Evolutionary conservation across 83 land plant genomes (phyloP).

Genomic region (Thuja plicata): DNA sequence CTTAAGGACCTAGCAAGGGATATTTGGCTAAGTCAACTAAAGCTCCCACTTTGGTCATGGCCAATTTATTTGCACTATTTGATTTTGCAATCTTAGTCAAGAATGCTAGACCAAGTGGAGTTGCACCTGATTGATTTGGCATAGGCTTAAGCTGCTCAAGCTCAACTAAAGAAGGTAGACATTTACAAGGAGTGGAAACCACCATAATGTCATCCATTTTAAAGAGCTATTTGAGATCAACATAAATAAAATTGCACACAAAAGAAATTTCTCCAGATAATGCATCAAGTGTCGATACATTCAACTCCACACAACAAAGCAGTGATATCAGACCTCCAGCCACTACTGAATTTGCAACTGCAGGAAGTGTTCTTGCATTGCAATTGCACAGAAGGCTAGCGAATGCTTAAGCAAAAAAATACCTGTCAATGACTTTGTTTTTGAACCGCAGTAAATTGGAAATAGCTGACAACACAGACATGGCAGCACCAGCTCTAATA

Average conservation of each 20-base stretch:
- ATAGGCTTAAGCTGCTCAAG: constrained; percentile 60
- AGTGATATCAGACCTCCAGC: constrained; percentile 57
- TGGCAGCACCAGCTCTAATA: constrained; percentile 10
- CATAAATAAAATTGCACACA: constrained; percentile 48
- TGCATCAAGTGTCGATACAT: constrained; percentile 41
- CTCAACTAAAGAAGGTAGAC: constrained; percentile 75
- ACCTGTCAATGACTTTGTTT: constrained; percentile 59
- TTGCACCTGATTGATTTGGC: constrained; percentile 77
- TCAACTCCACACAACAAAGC: constrained; percentile 61
- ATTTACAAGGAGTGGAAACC: too few relatives aligned
- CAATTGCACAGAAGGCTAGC: constrained; percentile 77
- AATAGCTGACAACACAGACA: constrained; percentile 60
- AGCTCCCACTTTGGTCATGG: constrained; percentile 82
- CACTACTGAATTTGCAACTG: constrained; percentile 78
- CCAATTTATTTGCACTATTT: constrained; percentile 55
- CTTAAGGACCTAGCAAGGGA: constrained; percentile 71
- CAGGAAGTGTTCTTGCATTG: constrained; percentile 52
- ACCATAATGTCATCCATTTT: too few relatives aligned
- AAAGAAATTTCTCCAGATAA: constrained; percentile 72
- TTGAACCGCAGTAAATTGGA: constrained; percentile 55
- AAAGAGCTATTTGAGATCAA: too few relatives aligned
- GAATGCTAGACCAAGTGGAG: constrained; percentile 56
- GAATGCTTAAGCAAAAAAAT: constrained; percentile 80
- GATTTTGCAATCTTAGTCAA: constrained; percentile 68
- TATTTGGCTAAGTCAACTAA: constrained; percentile 78